These are phyloP conservation scores for Fusarium sp. DNA, from an alignment of 2,329 filamentous ascomycete species.

Conservation along the genomic window DNA sequence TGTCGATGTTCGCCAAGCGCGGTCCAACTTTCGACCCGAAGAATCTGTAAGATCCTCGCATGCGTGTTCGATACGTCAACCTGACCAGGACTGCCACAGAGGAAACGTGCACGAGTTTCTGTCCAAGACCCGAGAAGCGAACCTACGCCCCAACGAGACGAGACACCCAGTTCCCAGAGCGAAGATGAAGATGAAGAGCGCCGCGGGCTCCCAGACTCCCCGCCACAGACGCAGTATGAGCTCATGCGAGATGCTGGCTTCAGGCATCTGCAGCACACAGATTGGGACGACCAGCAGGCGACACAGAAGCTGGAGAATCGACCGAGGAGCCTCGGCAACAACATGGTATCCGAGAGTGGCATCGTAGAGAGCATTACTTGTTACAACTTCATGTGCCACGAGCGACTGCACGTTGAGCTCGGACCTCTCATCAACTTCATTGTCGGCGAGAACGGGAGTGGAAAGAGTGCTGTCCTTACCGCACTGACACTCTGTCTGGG, in stretches of 20 bases:
- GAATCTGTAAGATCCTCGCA: conserved; percentile 56
- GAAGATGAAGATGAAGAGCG: conserved; percentile 50
- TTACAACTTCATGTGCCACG: conserved; percentile 97
- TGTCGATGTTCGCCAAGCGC: conserved; percentile 57
- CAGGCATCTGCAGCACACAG: conserved; percentile 69
- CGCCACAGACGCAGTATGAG: conserved; percentile 74
- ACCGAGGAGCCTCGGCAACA: conserved; percentile 70
- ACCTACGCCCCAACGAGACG: conserved; percentile 35
- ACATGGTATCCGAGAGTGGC: conserved; percentile 84
- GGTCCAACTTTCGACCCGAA: conserved; percentile 57
- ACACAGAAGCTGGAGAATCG: conserved; percentile 74
- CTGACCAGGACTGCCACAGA: conserved; percentile 37
- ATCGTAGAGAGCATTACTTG: conserved; percentile 92
- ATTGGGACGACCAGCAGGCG: conserved; percentile 74
- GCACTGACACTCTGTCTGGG: conserved; percentile 95
- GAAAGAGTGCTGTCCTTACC: conserved; percentile 95
- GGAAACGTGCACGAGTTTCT: conserved; percentile 55
- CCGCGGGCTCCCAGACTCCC: conserved; percentile 50
- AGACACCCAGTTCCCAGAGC: conserved; percentile 50
- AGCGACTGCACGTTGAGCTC: conserved; percentile 84
- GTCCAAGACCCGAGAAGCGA: conserved; percentile 39
- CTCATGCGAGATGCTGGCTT: conserved; percentile 73
- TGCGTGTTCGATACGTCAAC: background rate
- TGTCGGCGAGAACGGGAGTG: conserved; percentile 96
- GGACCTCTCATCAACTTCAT: conserved; percentile 98